A percentile compares a stretch with the other conserved stretches of the same genome.
phyloP scores from a whole-genome alignment of 2,329 filamentous ascomycete genomes.

The Alternaria metachromatica region DNA sequence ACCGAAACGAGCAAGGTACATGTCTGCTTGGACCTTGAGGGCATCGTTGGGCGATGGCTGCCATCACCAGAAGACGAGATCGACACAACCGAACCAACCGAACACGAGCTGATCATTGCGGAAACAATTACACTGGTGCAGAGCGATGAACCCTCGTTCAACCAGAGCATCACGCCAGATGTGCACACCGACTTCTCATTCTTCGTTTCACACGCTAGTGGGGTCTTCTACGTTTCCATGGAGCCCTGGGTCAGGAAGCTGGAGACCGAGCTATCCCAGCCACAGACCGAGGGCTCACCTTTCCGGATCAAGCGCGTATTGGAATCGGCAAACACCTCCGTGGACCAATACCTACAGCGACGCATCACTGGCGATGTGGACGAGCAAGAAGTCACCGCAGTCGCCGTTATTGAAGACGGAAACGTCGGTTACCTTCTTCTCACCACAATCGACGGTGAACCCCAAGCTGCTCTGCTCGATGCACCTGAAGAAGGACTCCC shows the following conservation, averaged over 20 bases:
- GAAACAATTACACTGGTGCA: conserved; percentile 49
- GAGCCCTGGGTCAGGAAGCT: conserved; percentile 63
- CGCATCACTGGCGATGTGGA: conserved; percentile 20
- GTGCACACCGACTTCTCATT: conserved; percentile 63
- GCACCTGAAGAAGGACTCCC: conserved; percentile 49
- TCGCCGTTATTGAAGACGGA: conserved; percentile 62
- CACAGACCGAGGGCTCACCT: conserved; percentile 58
- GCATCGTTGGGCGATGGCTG: conserved; percentile 69
- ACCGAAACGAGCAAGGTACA: conserved; percentile 64
- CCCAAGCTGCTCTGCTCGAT: conserved; percentile 61
- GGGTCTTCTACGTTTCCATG: conserved; percentile 63
- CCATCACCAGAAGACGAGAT: conserved; percentile 51
- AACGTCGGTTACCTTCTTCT: conserved; percentile 66
- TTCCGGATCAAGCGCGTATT: conserved; percentile 65
- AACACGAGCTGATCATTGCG: conserved; percentile 46
- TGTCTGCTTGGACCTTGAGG: conserved; percentile 66
- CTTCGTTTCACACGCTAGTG: conserved; percentile 63
- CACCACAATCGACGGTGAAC: conserved; percentile 56
- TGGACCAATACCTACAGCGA: conserved; percentile 57
- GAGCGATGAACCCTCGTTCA: conserved; percentile 42
- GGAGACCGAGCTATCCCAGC: conserved; percentile 62
- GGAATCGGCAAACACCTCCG: conserved; percentile 57
- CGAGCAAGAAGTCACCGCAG: conserved; percentile 51
- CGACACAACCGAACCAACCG: conserved; percentile 19
- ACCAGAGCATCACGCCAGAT: conserved; percentile 64